Evolutionary conservation across 495 filamentous ascomycete species (phyloP).

Genomic region (Geoglossum glabrum): DNA sequence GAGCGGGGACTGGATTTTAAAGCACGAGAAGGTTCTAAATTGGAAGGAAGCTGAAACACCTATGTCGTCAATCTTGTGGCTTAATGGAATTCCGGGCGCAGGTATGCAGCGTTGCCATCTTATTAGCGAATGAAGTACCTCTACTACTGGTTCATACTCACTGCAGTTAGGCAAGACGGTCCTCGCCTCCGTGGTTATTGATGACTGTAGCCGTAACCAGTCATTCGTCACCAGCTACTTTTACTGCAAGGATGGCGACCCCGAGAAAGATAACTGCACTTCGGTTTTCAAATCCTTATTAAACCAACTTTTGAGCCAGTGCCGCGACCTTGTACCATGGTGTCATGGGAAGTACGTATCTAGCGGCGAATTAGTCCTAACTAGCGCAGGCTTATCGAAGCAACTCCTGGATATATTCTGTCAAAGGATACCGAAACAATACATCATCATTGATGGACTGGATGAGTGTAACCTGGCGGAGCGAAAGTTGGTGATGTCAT

Average conservation of each 20-base stretch:
- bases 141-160: not conserved
- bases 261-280: conserved; percentile 6
- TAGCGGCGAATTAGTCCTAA: not conserved
- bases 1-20: not conserved
- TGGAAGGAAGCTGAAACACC: not conserved
- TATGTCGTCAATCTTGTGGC: not conserved
- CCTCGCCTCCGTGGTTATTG: conserved; percentile 9
- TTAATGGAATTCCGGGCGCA: conserved; percentile 6
- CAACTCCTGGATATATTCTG: conserved; percentile 1
- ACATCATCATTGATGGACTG: not conserved
- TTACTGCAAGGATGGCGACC: conserved; percentile 9
- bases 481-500: conserved; percentile 10
- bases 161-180: conserved; percentile 10
- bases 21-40: not conserved
- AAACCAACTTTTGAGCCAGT: not conserved
- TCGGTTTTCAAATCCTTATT: conserved; percentile 1
- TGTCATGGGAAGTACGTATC: not conserved
- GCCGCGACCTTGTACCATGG: not conserved
- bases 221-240: not conserved
- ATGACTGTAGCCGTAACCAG: not conserved
- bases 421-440: conserved; percentile 3
- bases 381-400: not conserved
- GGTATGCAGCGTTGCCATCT: not conserved
- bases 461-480: conserved; percentile 14
- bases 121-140: too few species aligned